phyloP scores from a whole-genome alignment of 2,329 filamentous ascomycete species.

The Lasiodiplodia hormozganensis region DNA sequence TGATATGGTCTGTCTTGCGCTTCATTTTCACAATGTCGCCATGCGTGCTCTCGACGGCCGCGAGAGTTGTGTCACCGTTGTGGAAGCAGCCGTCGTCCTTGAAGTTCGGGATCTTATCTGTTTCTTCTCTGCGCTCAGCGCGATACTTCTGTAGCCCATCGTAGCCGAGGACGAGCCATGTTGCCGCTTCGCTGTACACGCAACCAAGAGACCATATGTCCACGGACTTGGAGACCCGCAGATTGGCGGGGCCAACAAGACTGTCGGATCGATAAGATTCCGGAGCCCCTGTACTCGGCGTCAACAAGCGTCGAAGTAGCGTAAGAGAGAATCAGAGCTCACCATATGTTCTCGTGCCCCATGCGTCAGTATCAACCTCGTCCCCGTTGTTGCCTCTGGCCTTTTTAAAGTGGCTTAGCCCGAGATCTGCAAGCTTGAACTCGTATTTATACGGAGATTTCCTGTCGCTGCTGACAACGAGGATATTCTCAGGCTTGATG shows the following conservation, averaged over 20 bases:
- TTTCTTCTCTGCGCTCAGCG: conserved; percentile 18
- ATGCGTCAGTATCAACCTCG: conserved; percentile 29
- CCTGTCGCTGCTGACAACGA: conserved; percentile 36
- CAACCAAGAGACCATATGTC: conserved; percentile 50
- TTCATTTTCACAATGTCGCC: background rate
- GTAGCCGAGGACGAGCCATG: conserved; percentile 35
- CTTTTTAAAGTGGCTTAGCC: conserved; percentile 40
- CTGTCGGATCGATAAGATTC: conserved; percentile 33
- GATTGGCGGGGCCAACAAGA: conserved; percentile 14
- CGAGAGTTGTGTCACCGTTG: conserved; percentile 23
- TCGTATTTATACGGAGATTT: conserved; percentile 29
- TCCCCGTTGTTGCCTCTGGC: conserved; percentile 3
- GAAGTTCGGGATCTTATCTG: background rate
- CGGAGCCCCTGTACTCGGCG: conserved; percentile 31
- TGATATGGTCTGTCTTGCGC: background rate
- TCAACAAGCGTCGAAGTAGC: background rate
- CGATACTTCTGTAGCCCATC: conserved; percentile 33
- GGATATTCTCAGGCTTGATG: conserved; percentile 54
- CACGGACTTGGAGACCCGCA: conserved; percentile 39
- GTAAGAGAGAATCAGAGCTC: background rate
- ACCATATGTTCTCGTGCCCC: conserved; percentile 50
- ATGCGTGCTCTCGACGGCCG: background rate
- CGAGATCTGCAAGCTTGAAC: conserved; percentile 51
- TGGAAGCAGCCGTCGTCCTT: conserved; percentile 36
- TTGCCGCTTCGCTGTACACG: conserved; percentile 35